A percentile compares a stretch with the other conserved stretches of the same genome.
Evolutionary conservation across 1,284 basidiomycete species (phyloP).

Genomic region (Bondarzewia mesenterica): DNA sequence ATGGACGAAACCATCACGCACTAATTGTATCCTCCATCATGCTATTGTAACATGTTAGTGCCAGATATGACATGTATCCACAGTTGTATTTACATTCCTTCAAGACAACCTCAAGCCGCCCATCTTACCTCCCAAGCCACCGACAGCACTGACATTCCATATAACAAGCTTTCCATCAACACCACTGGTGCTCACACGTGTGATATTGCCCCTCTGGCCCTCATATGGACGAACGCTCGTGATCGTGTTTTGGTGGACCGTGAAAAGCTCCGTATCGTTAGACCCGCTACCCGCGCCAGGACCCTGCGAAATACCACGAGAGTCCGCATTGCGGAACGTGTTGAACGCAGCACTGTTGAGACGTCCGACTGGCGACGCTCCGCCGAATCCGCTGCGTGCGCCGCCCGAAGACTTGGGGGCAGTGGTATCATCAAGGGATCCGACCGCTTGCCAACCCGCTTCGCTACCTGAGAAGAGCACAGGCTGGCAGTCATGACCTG

Average conservation of each 20-base stretch:
- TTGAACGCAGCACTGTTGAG: conserved; percentile 95
- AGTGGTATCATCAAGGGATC: conserved; percentile 80
- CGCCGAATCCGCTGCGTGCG: conserved; percentile 24
- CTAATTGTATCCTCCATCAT: too few species aligned
- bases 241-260: conserved; percentile 98
- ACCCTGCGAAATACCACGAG: conserved; percentile 79
- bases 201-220: conserved; percentile 51
- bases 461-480: conserved; percentile 72
- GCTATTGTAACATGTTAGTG: too few species aligned
- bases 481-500: conserved; percentile 97
- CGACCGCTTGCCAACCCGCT: conserved; percentile 66
- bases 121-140: conserved; percentile 33
- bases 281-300: conserved; percentile 37
- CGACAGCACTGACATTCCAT: conserved; percentile 71
- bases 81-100: background rate
- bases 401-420: conserved; percentile 40
- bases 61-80: background rate
- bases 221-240: conserved; percentile 83
- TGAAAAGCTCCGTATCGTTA: conserved; percentile 69
- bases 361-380: conserved; percentile 58
- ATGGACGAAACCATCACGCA: too few species aligned
- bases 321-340: conserved; percentile 90
- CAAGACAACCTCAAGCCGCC: conserved; percentile 42
- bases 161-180: conserved; percentile 92
- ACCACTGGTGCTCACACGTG: conserved; percentile 84